Percentiles rank a stretch among this genome's conserved stretches.
Evolutionary conservation across 2,329 filamentous ascomycete genomes (phyloP).

Genomic region (Phialocephala subalpina): DNA sequence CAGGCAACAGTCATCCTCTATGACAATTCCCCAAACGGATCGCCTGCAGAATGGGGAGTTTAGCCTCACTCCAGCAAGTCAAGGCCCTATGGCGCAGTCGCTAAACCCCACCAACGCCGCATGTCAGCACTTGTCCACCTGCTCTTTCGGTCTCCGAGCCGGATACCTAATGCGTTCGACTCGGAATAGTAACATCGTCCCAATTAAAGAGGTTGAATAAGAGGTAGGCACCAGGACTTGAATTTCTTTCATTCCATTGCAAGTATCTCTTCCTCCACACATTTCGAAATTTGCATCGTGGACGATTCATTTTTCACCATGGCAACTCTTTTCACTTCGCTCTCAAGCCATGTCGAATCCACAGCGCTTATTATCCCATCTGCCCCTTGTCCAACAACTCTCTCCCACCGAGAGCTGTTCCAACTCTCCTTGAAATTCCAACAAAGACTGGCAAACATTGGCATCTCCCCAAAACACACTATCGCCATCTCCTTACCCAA

Average conservation of each 20-base stretch:
- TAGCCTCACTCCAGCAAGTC: neutral
- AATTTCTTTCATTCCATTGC: neutral
- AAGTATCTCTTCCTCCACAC: neutral
- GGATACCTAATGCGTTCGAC: neutral
- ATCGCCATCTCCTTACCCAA: slow-evolving; percentile 86
- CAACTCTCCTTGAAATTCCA: slow-evolving; percentile 62
- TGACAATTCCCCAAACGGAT: too few species aligned
- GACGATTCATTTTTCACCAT: neutral
- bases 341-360: neutral
- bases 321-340: slow-evolving; percentile 10
- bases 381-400: neutral
- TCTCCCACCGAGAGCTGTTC: slow-evolving; percentile 11
- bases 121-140: neutral
- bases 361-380: slow-evolving; percentile 16
- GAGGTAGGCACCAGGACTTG: neutral
- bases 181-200: neutral
- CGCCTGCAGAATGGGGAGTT: too few species aligned
- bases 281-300: neutral
- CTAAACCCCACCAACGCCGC: neutral
- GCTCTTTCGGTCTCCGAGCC: slow-evolving; percentile 1
- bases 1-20: too few species aligned
- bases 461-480: slow-evolving; percentile 71
- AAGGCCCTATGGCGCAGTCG: neutral
- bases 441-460: slow-evolving; percentile 76
- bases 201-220: neutral